Evolutionary conservation across 768 basidiomycete species (phyloP).

Genomic region (Fistulinella prunicolor): DNA sequence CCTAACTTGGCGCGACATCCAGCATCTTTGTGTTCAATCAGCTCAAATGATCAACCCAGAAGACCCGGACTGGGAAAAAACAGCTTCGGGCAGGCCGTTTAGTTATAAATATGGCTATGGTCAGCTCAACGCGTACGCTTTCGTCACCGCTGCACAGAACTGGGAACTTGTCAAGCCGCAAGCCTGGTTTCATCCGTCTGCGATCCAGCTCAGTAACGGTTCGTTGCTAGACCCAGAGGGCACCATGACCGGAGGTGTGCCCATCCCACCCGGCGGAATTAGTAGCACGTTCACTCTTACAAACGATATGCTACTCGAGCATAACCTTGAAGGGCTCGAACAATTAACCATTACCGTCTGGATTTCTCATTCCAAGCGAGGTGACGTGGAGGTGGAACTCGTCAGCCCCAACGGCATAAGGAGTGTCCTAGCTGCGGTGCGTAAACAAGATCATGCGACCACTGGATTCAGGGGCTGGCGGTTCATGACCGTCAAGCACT

Average conservation of each 20-base stretch:
- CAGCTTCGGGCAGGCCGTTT: conserved; percentile 47
- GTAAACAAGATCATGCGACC: conserved; percentile 59
- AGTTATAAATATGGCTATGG: conserved; percentile 98
- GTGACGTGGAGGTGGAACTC: conserved; percentile 92
- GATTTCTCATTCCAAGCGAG: conserved; percentile 83
- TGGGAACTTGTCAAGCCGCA: conserved; percentile 95
- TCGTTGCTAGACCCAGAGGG: conserved; percentile 45
- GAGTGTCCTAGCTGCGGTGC: conserved; percentile 76
- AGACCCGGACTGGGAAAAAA: conserved; percentile 93
- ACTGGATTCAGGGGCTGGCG: conserved; percentile 91
- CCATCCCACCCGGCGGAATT: conserved; percentile 65
- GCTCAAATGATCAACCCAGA: conserved; percentile 78
- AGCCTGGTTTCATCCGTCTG: conserved; percentile 78
- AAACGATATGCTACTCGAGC: conserved; percentile 56
- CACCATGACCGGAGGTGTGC: conserved; percentile 58
- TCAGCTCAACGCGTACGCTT: conserved; percentile 75
- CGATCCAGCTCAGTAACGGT: conserved; percentile 63
- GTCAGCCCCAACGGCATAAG: conserved; percentile 80
- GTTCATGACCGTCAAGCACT: conserved; percentile 99
- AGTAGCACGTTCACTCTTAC: conserved; percentile 63
- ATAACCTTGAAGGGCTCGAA: conserved; percentile 87
- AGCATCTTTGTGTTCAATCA: conserved; percentile 80
- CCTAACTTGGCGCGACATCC: conserved; percentile 94
- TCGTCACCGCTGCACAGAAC: conserved; percentile 73
- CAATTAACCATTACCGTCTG: conserved; percentile 92